A percentile compares a stretch with the other conserved stretches of the same genome.
These are phyloP conservation scores for Graphium sp. DNA, from an alignment of 2,329 filamentous ascomycete genomes.

Conservation along the genomic window DNA sequence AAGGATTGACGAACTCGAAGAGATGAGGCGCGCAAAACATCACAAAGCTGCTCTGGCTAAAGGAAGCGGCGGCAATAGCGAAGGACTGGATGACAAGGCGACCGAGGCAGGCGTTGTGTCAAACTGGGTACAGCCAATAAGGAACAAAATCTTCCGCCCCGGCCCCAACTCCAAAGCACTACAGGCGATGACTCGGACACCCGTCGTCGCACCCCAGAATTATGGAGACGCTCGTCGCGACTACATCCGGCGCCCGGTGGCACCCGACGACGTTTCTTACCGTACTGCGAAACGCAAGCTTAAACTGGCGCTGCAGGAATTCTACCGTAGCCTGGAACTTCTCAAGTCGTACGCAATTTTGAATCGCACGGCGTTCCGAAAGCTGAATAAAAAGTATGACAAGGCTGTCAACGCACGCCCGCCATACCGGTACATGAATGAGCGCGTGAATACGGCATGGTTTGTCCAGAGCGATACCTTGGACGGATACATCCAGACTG, in stretches of 20 bases:
- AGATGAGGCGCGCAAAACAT: no score
- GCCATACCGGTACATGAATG: slow-evolving; percentile 66
- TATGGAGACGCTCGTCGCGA: slow-evolving; percentile 19
- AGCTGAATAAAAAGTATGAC: slow-evolving; percentile 98
- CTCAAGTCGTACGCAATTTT: slow-evolving; percentile 82
- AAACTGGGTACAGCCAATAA: slow-evolving; percentile 34
- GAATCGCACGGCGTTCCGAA: slow-evolving; percentile 86
- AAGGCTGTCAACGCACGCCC: slow-evolving; percentile 71
- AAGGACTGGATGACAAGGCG: neutral
- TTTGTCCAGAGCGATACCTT: slow-evolving; percentile 82
- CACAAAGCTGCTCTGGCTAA: neutral
- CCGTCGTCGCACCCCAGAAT: slow-evolving; percentile 18
- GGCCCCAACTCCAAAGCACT: slow-evolving; percentile 45
- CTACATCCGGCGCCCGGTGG: slow-evolving; percentile 29
- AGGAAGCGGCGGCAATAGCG: neutral
- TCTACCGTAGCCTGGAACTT: slow-evolving; percentile 79
- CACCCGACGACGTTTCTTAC: slow-evolving; percentile 56
- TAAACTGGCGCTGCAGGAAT: slow-evolving; percentile 81
- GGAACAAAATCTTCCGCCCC: slow-evolving; percentile 33
- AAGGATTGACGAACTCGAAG: slow-evolving; percentile 58
- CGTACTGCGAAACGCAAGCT: slow-evolving; percentile 79
- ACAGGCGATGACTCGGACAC: slow-evolving; percentile 34
- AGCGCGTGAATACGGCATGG: slow-evolving; percentile 79
- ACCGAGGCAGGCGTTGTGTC: neutral
- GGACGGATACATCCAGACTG: slow-evolving; percentile 61